Conservation (phyloP, 2,329 filamentous ascomycete genomes). For the Aspergillus sclerotialis region DNA sequence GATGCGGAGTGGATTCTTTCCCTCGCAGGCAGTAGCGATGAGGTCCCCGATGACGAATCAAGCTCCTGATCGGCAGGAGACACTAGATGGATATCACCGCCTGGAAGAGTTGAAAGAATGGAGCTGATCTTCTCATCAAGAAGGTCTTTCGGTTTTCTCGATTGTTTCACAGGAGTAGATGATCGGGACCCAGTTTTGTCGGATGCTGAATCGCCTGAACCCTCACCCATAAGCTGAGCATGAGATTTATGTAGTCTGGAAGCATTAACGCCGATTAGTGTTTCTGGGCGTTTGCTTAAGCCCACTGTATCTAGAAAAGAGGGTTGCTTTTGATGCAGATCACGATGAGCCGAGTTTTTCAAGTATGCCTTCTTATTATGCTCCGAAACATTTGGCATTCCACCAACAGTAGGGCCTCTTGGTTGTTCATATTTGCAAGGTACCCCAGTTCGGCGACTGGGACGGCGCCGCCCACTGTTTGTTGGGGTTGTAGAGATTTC, state of each 20-base stretch:
- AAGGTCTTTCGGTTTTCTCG: slow-evolving; percentile 53
- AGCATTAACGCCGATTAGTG: slow-evolving; percentile 26
- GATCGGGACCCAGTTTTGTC: slow-evolving; percentile 16
- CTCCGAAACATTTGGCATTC: slow-evolving; percentile 12
- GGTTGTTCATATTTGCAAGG: no score
- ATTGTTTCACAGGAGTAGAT: slow-evolving; percentile 36
- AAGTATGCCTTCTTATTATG: slow-evolving; percentile 10
- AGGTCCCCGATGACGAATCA: slow-evolving; percentile 23
- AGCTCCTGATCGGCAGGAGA: slow-evolving; percentile 37
- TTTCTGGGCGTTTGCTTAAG: slow-evolving; percentile 21
- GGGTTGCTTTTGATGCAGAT: slow-evolving; percentile 10
- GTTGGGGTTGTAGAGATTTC: no score
- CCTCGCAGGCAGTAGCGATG: slow-evolving; percentile 30
- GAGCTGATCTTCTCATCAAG: slow-evolving; percentile 74
- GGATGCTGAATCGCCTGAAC: slow-evolving; percentile 9
- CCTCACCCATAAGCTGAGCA: slow-evolving; percentile 13
- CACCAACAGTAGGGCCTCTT: no score
- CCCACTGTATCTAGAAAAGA: slow-evolving; percentile 16
- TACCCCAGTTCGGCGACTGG: no score
- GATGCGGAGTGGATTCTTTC: slow-evolving; percentile 35
- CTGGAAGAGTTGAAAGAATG: slow-evolving; percentile 69
- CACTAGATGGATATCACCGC: slow-evolving; percentile 69
- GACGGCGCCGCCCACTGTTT: no score
- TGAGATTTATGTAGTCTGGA: slow-evolving; percentile 22
- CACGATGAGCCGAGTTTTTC: slow-evolving; percentile 11